Conservation (phyloP, 306 rosid species). For the Malus sylvestris region DNA sequence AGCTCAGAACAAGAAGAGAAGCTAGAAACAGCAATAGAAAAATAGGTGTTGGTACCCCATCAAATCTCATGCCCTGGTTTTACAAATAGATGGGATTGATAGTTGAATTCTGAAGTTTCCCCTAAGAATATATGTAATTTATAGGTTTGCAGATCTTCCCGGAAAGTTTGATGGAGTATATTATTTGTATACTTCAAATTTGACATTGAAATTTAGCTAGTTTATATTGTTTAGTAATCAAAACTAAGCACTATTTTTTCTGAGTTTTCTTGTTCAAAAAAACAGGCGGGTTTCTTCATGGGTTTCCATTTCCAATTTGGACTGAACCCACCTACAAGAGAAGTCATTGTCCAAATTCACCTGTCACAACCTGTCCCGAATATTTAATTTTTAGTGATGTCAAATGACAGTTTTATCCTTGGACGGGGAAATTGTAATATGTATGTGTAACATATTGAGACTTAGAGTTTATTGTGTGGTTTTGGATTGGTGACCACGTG, state of each 20-base stretch:
- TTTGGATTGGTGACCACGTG: no score
- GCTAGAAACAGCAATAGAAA: constrained; percentile 2
- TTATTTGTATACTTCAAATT: neutral
- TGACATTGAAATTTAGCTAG: neutral
- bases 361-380: no score
- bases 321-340: neutral
- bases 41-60: neutral
- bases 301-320: neutral
- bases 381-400: no score
- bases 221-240: no score
- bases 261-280: neutral
- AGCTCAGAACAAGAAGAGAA: neutral
- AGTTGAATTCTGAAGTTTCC: neutral
- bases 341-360: neutral
- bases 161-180: constrained; percentile 13
- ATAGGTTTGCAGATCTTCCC: constrained; percentile 18
- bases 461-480: no score
- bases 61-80: constrained; percentile 13
- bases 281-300: neutral
- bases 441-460: no score
- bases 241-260: neutral
- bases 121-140: neutral
- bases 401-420: no score
- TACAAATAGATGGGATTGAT: neutral
- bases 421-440: no score